phyloP scores from a whole-genome alignment of 148 eudicot genomes.

The Rhododendron vialii region DNA sequence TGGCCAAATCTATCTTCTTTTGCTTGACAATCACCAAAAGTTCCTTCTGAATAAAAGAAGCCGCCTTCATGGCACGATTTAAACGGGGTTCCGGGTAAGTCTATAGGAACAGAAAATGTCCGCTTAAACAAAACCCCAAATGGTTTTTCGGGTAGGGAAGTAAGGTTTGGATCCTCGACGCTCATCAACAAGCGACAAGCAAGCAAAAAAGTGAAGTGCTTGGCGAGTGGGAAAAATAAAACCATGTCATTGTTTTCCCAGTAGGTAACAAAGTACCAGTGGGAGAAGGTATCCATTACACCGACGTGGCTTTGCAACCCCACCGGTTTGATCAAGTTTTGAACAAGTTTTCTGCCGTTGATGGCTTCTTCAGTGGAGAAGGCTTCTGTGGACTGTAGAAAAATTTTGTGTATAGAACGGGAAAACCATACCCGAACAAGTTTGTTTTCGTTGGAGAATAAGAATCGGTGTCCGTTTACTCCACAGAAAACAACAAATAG shows the following conservation, averaged over 20 bases:
- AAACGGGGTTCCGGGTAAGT: conserved; percentile 40
- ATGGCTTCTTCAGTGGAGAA: too few species aligned
- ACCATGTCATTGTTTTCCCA: conserved; percentile 27
- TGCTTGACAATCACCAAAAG: conserved; percentile 22
- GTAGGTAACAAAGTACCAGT: conserved; percentile 15
- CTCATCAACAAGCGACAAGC: conserved; percentile 11
- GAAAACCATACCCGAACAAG: too few species aligned
- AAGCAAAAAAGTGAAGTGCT: conserved; percentile 5
- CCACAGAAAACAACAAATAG: too few species aligned
- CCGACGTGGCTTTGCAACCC: conserved; percentile 29
- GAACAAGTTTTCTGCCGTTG: conserved; percentile 16
- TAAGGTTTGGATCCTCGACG: conserved; percentile 22
- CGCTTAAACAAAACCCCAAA: conserved; percentile 21
- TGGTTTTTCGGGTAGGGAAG: conserved; percentile 14
- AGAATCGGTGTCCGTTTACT: too few species aligned
- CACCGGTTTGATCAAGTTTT: conserved; percentile 31
- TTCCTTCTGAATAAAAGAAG: conserved; percentile 24
- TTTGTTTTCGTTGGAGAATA: too few species aligned
- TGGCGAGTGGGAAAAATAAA: conserved; percentile 16
- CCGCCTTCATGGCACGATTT: conserved; percentile 28
- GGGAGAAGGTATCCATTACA: conserved; percentile 32
- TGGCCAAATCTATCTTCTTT: conserved; percentile 23
- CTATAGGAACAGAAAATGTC: conserved; percentile 20
- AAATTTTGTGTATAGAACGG: too few species aligned
- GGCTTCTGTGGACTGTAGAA: too few species aligned